Conservation (phyloP, 352 stramenopile genomes). For the Pythium oligandrum region DNA sequence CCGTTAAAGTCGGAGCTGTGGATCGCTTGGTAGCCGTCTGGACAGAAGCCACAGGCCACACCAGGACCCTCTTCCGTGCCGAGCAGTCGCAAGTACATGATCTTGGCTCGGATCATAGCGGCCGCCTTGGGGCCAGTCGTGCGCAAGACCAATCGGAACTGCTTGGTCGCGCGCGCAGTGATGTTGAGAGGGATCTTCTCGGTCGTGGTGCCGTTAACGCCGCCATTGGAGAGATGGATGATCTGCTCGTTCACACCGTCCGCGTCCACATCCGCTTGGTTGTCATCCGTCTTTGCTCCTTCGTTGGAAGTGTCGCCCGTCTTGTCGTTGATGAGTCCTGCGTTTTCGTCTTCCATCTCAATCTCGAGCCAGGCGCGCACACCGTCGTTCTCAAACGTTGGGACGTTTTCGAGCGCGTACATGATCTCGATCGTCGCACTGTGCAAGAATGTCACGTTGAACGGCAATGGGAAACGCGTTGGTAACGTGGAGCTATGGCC, state of each 20-base stretch:
- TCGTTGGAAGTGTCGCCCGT: no score
- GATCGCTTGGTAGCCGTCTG: conserved; percentile 42
- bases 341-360: conserved; percentile 30
- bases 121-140: conserved; percentile 37
- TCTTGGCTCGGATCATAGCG: conserved; percentile 40
- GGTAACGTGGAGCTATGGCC: conserved; percentile 14
- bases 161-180: conserved; percentile 33
- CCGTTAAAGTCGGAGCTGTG: conserved; percentile 25
- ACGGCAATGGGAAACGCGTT: conserved; percentile 41
- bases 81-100: conserved; percentile 44
- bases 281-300: conserved; percentile 3
- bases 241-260: conserved; percentile 24
- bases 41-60: conserved; percentile 49
- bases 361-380: conserved; percentile 68
- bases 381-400: conserved; percentile 54
- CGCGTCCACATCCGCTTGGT: conserved; percentile 22
- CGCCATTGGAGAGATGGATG: conserved; percentile 55
- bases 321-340: conserved; percentile 8
- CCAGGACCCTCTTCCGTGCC: conserved; percentile 47
- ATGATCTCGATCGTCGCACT: conserved; percentile 58
- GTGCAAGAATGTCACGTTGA: conserved; percentile 50
- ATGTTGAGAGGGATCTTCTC: conserved; percentile 53
- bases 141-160: conserved; percentile 59
- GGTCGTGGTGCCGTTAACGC: conserved; percentile 60
- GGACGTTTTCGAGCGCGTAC: conserved; percentile 56